Conservation (phyloP, 2,329 filamentous ascomycete species). For the Talaromyces sp. region DNA sequence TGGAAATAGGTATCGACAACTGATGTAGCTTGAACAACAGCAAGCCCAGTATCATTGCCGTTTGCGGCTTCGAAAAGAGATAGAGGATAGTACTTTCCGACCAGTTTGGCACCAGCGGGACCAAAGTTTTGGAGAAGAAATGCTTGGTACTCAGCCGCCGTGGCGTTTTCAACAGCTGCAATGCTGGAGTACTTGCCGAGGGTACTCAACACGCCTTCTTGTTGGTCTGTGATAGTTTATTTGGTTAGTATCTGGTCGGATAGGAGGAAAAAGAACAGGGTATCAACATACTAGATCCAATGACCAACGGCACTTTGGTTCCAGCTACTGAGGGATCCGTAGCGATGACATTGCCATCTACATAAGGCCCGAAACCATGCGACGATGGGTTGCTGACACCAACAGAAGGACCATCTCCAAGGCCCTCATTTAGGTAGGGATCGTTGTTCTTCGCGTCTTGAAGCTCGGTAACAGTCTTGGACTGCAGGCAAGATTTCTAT, state of each 20-base stretch:
- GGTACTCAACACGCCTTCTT: background rate
- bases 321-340: conserved; percentile 14
- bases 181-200: background rate
- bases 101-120: background rate
- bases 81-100: background rate
- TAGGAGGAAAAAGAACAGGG: background rate
- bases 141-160: conserved; percentile 8
- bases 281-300: conserved; percentile 17
- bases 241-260: background rate
- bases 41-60: background rate
- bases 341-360: conserved; percentile 16
- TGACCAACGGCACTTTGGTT: conserved; percentile 15
- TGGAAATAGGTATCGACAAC: conserved; percentile 1
- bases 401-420: background rate
- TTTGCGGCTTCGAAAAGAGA: conserved; percentile 5
- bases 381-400: conserved; percentile 1
- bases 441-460: conserved; percentile 8
- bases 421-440: background rate
- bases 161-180: background rate
- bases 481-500: conserved; percentile 18
- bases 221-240: background rate
- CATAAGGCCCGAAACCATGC: conserved; percentile 14
- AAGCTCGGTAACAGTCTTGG: conserved; percentile 12
- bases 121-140: conserved; percentile 17
- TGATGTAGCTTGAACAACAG: conserved; percentile 14